phyloP scores from a whole-genome alignment of 805 yeast genomes.

The Schizosaccharomyces lindneri region DNA sequence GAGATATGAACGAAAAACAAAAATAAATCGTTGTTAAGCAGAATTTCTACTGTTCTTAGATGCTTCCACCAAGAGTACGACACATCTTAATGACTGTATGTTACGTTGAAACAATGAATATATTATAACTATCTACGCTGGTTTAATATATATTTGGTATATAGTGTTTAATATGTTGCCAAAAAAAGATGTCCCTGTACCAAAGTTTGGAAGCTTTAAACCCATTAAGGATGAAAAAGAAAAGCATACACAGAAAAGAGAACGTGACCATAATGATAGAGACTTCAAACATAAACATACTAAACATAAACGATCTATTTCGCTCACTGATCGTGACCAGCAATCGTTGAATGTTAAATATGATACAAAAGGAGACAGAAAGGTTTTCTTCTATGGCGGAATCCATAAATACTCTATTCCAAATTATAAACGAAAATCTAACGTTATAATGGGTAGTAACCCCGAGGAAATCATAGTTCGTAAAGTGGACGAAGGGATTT shows the following conservation, averaged over 20 bases:
- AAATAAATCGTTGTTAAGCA: neutral
- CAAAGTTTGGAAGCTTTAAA: neutral
- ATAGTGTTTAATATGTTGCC: no score
- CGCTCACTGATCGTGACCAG: neutral
- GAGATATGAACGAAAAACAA: neutral
- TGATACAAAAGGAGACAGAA: neutral
- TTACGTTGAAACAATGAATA: no score
- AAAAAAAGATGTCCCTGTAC: neutral
- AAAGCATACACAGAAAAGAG: neutral
- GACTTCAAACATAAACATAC: neutral
- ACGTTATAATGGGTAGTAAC: no score
- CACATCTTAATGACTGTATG: no score
- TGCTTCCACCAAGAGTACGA: no score
- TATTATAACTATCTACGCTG: no score
- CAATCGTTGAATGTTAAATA: neutral
- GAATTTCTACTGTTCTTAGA: no score
- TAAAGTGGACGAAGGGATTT: no score
- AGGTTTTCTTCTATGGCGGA: neutral
- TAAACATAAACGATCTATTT: neutral
- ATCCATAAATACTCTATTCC: neutral
- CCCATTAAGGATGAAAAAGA: neutral
- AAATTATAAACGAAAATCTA: neutral
- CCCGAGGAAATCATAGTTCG: no score
- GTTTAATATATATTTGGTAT: no score
- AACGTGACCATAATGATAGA: neutral